Evolutionary conservation across 106 monocot genomes (phyloP).

Genomic region (Narthecium ossifragum): DNA sequence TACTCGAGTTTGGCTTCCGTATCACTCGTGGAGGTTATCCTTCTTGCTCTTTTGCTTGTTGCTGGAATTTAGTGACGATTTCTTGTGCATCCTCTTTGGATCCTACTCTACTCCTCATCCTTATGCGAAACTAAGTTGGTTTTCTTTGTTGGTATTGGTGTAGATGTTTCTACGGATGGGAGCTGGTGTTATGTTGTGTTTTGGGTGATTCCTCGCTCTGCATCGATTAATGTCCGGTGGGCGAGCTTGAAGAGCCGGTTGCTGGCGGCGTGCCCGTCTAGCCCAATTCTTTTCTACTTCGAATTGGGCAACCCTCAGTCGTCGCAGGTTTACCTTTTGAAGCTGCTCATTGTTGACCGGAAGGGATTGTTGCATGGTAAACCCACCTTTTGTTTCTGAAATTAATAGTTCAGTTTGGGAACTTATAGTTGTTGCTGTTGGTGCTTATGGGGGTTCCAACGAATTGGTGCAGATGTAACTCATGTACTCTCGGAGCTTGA

Average conservation of each 20-base stretch:
- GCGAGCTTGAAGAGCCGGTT: constrained; percentile 60
- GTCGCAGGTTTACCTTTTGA: constrained; percentile 60
- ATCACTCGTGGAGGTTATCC: constrained; percentile 65
- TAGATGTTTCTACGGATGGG: constrained; percentile 93
- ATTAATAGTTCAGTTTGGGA: too few species aligned
- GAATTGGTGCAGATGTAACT: constrained; percentile 55
- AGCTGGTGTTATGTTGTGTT: constrained; percentile 86
- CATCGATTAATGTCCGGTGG: constrained; percentile 59
- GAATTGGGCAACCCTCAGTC: constrained; percentile 24
- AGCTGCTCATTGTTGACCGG: constrained; percentile 68
- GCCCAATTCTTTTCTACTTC: constrained; percentile 48
- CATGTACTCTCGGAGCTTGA: constrained; percentile 75
- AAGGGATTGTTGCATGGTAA: constrained; percentile 89
- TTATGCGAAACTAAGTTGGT: background rate
- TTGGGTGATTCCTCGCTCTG: constrained; percentile 75
- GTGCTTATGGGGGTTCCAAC: too few species aligned
- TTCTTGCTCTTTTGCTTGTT: background rate
- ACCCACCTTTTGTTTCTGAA: background rate
- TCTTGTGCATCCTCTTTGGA: background rate
- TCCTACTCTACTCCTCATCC: background rate
- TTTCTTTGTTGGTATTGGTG: background rate
- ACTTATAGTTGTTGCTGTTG: too few species aligned
- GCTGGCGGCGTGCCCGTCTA: constrained; percentile 62
- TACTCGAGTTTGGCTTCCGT: constrained; percentile 88
- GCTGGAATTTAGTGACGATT: background rate